Evolutionary conservation across 2,329 filamentous ascomycete genomes (phyloP).

Genomic region (Emmonsiellopsis sp.): DNA sequence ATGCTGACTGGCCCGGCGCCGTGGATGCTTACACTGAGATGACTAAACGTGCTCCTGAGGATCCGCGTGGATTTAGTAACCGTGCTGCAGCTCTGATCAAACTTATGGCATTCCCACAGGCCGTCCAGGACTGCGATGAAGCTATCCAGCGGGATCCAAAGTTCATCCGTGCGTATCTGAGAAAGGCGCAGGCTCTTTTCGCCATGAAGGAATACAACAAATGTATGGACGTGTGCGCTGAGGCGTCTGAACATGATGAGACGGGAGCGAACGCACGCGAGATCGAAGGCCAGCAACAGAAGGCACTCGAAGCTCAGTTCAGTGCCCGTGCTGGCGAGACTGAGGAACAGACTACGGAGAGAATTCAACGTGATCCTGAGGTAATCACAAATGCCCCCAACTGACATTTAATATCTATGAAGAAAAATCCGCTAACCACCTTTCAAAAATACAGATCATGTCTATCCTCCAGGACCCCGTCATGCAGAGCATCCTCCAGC

Average conservation of each 20-base stretch:
- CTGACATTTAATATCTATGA: too few relatives aligned
- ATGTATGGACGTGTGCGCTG: slow-evolving; percentile 79
- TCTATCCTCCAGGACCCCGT: slow-evolving; percentile 87
- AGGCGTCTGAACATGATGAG: slow-evolving; percentile 68
- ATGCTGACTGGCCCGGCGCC: slow-evolving; percentile 86
- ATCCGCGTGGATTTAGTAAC: slow-evolving; percentile 93
- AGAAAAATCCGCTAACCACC: slow-evolving; percentile 11
- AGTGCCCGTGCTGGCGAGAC: slow-evolving; percentile 85
- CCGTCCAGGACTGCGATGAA: slow-evolving; percentile 81
- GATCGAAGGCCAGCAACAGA: slow-evolving; percentile 89
- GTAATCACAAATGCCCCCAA: slow-evolving; percentile 35
- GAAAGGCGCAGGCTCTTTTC: slow-evolving; percentile 90
- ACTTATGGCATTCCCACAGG: slow-evolving; percentile 88
- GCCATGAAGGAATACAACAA: slow-evolving; percentile 98
- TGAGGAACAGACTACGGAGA: slow-evolving; percentile 88
- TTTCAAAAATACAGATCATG: slow-evolving; percentile 55
- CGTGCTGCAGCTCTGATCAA: slow-evolving; percentile 95
- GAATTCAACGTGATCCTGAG: slow-evolving; percentile 83
- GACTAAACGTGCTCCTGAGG: slow-evolving; percentile 88
- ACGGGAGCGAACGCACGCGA: slow-evolving; percentile 76
- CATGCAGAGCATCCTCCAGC: slow-evolving; percentile 95
- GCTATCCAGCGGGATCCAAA: slow-evolving; percentile 85
- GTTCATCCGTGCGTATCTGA: slow-evolving; percentile 93
- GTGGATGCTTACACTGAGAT: slow-evolving; percentile 94
- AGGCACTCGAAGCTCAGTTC: slow-evolving; percentile 86